Percentiles rank a stretch among this genome's conserved stretches.
phyloP scores from a whole-genome alignment of 345 rosid species.

The Nephelium lappaceum region DNA sequence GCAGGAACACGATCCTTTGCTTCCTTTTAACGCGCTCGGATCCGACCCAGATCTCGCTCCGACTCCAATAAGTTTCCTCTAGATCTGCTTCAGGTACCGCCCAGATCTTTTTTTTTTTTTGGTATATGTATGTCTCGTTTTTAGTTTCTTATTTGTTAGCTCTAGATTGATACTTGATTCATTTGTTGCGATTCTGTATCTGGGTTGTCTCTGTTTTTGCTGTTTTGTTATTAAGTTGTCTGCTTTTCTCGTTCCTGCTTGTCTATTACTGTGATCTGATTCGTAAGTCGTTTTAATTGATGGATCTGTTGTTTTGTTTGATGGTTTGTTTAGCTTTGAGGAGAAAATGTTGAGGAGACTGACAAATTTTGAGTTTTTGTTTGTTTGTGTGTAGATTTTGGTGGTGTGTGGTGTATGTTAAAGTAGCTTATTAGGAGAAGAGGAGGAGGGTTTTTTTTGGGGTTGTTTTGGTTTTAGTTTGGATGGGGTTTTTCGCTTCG shows the following conservation, averaged over 20 bases:
- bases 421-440: conserved; percentile 24
- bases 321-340: not conserved
- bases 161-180: not conserved
- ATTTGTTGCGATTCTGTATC: not conserved
- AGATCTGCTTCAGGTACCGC: conserved; percentile 19
- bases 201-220: not conserved
- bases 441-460: conserved; percentile 11
- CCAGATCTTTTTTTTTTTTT: not conserved
- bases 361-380: not conserved
- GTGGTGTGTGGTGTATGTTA: conserved; percentile 18
- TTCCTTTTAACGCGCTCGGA: not conserved
- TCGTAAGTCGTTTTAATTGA: not conserved
- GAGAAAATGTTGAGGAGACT: not conserved
- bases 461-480: conserved; percentile 21
- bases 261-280: not conserved
- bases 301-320: conserved; percentile 11
- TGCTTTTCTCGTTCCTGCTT: not conserved
- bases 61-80: not conserved
- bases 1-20: not conserved
- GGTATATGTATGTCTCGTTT: not conserved
- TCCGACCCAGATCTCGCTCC: not conserved
- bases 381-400: conserved; percentile 26
- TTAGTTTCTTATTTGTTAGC: not conserved
- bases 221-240: not conserved
- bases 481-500: conserved; percentile 13